phyloP scores from a whole-genome alignment of 345 rosid species.

The Gossypium sturtianum region DNA sequence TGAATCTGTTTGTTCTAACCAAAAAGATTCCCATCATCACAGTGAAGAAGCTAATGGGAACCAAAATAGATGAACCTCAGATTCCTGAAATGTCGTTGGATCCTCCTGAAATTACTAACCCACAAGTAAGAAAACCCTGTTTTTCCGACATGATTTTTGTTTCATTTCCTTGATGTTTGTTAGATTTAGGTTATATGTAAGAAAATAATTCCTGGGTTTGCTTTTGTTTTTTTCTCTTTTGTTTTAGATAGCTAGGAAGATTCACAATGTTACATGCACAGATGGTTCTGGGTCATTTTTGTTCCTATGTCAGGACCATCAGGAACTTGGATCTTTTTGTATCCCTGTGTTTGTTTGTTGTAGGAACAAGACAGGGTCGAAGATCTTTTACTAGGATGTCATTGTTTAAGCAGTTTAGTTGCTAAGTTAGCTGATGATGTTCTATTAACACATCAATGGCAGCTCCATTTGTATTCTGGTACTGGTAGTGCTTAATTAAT shows the following conservation, averaged over 20 bases:
- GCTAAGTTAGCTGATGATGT: not conserved
- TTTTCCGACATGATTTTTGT: not conserved
- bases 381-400: slow-evolving; percentile 5
- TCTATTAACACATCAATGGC: not conserved
- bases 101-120: not conserved
- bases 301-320: not conserved
- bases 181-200: slow-evolving; percentile 7
- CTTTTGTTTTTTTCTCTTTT: not conserved
- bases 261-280: not conserved
- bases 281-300: not conserved
- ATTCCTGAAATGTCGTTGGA: slow-evolving; percentile 8
- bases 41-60: not conserved
- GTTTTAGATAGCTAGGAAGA: not conserved
- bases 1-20: not conserved
- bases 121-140: slow-evolving; percentile 5
- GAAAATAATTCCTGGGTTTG: slow-evolving; percentile 1
- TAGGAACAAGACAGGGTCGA: not conserved
- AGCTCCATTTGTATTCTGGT: not conserved
- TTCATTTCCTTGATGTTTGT: not conserved
- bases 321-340: not conserved
- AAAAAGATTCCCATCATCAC: not conserved
- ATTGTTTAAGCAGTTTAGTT: not conserved
- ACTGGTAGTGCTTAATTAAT: not conserved
- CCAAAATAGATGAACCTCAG: slow-evolving; percentile 1
- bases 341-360: not conserved